A percentile compares a stretch with the other conserved stretches of the same genome.
Conservation (phyloP, 2,329 filamentous ascomycete species). For the Botryosphaeria dothidea region DNA sequence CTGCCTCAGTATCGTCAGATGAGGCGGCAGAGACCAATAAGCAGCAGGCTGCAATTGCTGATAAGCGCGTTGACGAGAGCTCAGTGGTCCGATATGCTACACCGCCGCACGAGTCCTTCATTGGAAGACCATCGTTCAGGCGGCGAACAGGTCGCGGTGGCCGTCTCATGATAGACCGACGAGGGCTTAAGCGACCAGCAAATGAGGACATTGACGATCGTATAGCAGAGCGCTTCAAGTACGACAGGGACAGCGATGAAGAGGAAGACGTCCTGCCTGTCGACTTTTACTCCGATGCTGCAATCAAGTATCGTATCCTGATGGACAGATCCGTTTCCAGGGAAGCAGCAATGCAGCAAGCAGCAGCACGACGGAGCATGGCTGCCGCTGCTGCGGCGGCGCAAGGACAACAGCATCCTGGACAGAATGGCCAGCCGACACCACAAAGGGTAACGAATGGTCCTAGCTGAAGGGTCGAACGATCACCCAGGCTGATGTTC, state of each 20-base stretch:
- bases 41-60: slow-evolving; percentile 10
- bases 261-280: slow-evolving; percentile 73
- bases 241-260: slow-evolving; percentile 81
- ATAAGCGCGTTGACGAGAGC: neutral
- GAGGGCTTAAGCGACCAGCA: slow-evolving; percentile 62
- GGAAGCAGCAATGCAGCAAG: slow-evolving; percentile 41
- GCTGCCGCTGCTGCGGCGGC: slow-evolving; percentile 23
- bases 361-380: slow-evolving; percentile 10
- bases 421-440: slow-evolving; percentile 24
- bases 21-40: slow-evolving; percentile 41
- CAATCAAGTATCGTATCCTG: slow-evolving; percentile 60
- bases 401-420: slow-evolving; percentile 28
- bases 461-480: neutral
- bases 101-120: slow-evolving; percentile 40
- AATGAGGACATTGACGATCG: slow-evolving; percentile 42
- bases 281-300: slow-evolving; percentile 64
- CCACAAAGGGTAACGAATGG: slow-evolving; percentile 11
- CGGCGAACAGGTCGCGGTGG: slow-evolving; percentile 82
- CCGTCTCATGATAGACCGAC: slow-evolving; percentile 84
- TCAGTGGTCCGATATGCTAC: slow-evolving; percentile 38
- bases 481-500: neutral
- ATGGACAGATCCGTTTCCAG: slow-evolving; percentile 29
- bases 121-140: slow-evolving; percentile 67
- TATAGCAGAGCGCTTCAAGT: slow-evolving; percentile 65
- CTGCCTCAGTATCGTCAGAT: slow-evolving; percentile 47